These are phyloP conservation scores for Recurvomyces mirabilis DNA, from an alignment of 495 filamentous ascomycete genomes.

Conservation along the genomic window DNA sequence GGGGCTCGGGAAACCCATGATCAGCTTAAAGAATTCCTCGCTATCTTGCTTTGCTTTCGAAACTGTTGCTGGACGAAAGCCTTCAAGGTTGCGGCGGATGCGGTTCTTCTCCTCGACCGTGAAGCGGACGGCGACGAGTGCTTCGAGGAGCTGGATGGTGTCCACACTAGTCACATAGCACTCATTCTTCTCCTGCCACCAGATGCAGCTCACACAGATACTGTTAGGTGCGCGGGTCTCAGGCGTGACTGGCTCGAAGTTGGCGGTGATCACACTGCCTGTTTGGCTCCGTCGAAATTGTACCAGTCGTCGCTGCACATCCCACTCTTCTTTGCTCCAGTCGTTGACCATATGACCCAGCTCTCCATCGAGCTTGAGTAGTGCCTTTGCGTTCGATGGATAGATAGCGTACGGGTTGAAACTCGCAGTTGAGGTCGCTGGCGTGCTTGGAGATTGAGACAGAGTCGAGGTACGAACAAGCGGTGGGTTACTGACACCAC, in stretches of 20 bases:
- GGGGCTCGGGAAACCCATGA: conserved; percentile 92
- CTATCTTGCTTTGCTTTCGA: conserved; percentile 85
- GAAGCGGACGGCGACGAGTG: conserved; percentile 70
- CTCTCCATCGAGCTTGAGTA: conserved; percentile 75
- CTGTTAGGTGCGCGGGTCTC: conserved; percentile 28
- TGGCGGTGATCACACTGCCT: conserved; percentile 32
- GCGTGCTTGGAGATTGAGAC: conserved; percentile 41
- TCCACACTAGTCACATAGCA: conserved; percentile 94
- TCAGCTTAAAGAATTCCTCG: conserved; percentile 95
- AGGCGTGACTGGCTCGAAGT: conserved; percentile 29
- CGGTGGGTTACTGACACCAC: conserved; percentile 45
- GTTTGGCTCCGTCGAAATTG: conserved; percentile 68
- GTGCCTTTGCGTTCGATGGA: conserved; percentile 60
- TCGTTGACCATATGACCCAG: conserved; percentile 63
- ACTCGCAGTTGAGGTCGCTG: conserved; percentile 30
- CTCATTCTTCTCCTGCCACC: conserved; percentile 80
- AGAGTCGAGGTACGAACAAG: conserved; percentile 80
- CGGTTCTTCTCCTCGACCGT: conserved; percentile 96
- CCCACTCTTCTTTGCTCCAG: conserved; percentile 73
- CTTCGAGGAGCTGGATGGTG: conserved; percentile 84
- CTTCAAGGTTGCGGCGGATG: conserved; percentile 88
- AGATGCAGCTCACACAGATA: conserved; percentile 43
- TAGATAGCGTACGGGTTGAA: conserved; percentile 81
- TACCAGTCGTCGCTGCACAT: conserved; percentile 67
- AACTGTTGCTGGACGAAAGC: conserved; percentile 78